Conservation (phyloP, 148 eudicot genomes). For the Rhododendron henanense region DNA sequence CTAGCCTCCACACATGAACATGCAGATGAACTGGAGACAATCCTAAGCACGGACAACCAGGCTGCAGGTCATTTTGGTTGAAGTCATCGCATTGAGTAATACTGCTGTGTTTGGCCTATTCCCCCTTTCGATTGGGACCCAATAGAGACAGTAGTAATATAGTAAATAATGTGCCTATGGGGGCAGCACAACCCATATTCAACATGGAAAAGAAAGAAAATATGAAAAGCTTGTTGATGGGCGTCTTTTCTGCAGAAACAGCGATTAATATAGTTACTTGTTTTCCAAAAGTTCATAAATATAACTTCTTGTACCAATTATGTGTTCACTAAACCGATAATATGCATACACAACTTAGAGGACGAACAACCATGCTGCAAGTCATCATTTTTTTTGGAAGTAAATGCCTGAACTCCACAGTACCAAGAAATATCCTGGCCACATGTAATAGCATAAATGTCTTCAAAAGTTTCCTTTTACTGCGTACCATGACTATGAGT, state of each 20-base stretch:
- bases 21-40: background rate
- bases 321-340: background rate
- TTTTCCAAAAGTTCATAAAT: background rate
- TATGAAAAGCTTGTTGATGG: background rate
- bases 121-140: background rate
- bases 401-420: background rate
- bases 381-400: background rate
- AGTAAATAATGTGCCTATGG: background rate
- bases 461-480: background rate
- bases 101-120: background rate
- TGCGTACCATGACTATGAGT: background rate
- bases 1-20: background rate
- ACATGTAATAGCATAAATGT: background rate
- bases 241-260: background rate
- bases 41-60: background rate
- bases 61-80: background rate
- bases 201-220: background rate
- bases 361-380: background rate
- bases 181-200: background rate
- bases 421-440: too few species aligned
- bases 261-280: background rate
- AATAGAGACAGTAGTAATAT: background rate
- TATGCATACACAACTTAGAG: background rate
- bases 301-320: background rate
- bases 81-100: background rate